A percentile compares a stretch with the other conserved stretches of the same genome.
phyloP scores from a whole-genome alignment of 2,329 filamentous ascomycete genomes.

The Phaeosphaeriaceae sp. region DNA sequence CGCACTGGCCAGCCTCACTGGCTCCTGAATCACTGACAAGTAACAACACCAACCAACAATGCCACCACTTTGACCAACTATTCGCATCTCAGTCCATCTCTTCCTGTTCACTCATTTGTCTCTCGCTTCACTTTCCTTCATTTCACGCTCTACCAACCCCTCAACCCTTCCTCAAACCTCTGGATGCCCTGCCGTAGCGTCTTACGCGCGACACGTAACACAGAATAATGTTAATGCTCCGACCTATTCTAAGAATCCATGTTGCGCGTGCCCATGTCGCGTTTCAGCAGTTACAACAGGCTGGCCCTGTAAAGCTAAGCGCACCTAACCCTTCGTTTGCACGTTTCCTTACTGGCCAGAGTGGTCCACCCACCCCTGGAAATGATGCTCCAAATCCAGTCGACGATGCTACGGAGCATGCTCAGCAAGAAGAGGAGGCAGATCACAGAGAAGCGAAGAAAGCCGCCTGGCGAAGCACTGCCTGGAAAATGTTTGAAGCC shows the following conservation, averaged over 20 bases:
- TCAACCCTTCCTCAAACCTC: conserved; percentile 5
- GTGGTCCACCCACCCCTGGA: conserved; percentile 44
- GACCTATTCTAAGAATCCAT: conserved; percentile 20
- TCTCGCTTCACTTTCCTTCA: conserved; percentile 20
- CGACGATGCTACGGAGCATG: conserved; percentile 42
- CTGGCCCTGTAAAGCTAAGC: conserved; percentile 24
- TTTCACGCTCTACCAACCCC: background rate
- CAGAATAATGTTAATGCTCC: conserved; percentile 42
- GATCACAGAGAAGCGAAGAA: conserved; percentile 17
- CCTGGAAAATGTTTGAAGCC: conserved; percentile 60
- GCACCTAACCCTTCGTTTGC: conserved; percentile 16
- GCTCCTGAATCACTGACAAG: conserved; percentile 6
- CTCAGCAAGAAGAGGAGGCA: conserved; percentile 23
- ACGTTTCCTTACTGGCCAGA: conserved; percentile 42
- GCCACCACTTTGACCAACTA: conserved; percentile 5
- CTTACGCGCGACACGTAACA: conserved; percentile 32
- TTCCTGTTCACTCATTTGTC: conserved; percentile 12
- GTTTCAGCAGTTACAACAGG: conserved; percentile 31
- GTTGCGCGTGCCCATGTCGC: conserved; percentile 24
- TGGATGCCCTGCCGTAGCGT: conserved; percentile 21
- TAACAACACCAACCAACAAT: conserved; percentile 1
- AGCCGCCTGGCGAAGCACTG: conserved; percentile 47
- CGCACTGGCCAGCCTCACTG: conserved; percentile 1
- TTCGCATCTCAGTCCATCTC: conserved; percentile 11
- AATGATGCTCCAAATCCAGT: conserved; percentile 48